Evolutionary conservation across 2,329 filamentous ascomycete species (phyloP), one percentile per base, ranked within the genome.

Genomic region (Aspergillus sp.): DNA sequence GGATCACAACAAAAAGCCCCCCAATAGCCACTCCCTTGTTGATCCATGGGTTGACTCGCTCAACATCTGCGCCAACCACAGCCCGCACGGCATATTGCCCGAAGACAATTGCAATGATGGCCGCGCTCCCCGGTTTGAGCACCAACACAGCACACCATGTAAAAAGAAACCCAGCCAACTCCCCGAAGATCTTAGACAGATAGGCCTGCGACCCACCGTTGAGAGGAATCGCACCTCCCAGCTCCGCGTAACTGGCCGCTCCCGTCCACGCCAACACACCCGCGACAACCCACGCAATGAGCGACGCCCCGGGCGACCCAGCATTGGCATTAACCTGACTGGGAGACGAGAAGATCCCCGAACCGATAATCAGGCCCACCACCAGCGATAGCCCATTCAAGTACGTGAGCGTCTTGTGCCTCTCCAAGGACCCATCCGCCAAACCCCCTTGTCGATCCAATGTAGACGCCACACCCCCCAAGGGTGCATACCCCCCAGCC

Each of bases 101-200:
- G 75, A 97, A 96, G 60, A 98, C 96, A 56, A 98, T 96, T 54
- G 91, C 80, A 54, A 98, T 88, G 62, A 98, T 98, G 51, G 93
- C 93, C 7, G 89, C 84, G 35, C 87, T 86, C 2, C 93, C 93
- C 0, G 93, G 93, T 70, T 96, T 97, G 51, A 98, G 74, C 8
- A 98, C 93, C 50, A 93, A 79, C 10, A 97, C 88, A 0, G 93
- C 90, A 44, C 88, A 89, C 93, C 93, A 98, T 2, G 90, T 94
- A 67, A 96, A 98, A 32, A 97, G 73, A 62, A 98, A 98, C 0
- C 93, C 93, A 1, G 83, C 81, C 60, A 95, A 74, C 69, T 98
- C 93, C 45, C 91, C 91, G 66, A 96, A 94, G 49, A 95, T 98
- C 71, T 97, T 97, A 55, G 88, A 84, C 39, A 98, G 74, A 64